Conservation (phyloP, 2,329 filamentous ascomycete genomes). For the Didymella pinodella region DNA sequence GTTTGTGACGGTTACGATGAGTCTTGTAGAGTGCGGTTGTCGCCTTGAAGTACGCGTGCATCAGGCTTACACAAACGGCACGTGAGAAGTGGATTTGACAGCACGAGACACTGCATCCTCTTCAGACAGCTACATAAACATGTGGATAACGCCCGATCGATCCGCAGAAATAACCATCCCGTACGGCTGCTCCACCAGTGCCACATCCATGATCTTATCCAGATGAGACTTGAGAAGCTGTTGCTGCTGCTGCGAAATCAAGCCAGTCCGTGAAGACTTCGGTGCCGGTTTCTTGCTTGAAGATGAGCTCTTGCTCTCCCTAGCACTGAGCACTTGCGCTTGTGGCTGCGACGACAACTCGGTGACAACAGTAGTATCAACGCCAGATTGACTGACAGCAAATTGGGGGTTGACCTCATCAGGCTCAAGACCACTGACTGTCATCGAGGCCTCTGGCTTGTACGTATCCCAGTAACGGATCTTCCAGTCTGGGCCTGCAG, state of each 20-base stretch:
- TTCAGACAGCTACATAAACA: conserved; percentile 65
- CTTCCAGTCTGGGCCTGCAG: conserved; percentile 87
- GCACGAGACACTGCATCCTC: too few species aligned
- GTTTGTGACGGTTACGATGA: too few species aligned
- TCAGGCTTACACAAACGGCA: too few species aligned
- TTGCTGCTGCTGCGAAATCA: conserved; percentile 93
- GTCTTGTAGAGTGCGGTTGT: too few species aligned
- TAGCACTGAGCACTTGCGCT: conserved; percentile 23
- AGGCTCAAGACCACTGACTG: conserved; percentile 78
- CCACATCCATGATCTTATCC: conserved; percentile 86
- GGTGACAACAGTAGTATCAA: conserved; percentile 53
- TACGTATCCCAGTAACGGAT: conserved; percentile 93
- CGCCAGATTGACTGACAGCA: conserved; percentile 44
- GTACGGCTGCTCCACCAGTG: conserved; percentile 87
- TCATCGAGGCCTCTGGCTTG: conserved; percentile 76
- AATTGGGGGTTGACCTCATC: conserved; percentile 80
- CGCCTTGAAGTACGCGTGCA: too few species aligned
- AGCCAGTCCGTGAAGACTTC: conserved; percentile 74
- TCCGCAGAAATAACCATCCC: conserved; percentile 93
- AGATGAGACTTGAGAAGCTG: conserved; percentile 84
- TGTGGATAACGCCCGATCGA: conserved; percentile 85
- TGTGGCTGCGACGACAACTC: conserved; percentile 46
- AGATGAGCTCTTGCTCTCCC: conserved; percentile 40
- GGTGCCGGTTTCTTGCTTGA: conserved; percentile 48
- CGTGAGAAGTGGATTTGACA: too few species aligned